Percentiles rank a stretch among this genome's conserved stretches.
Evolutionary conservation across 805 yeast species (phyloP).

Genomic region (Sugiyamaella chiloensis): DNA sequence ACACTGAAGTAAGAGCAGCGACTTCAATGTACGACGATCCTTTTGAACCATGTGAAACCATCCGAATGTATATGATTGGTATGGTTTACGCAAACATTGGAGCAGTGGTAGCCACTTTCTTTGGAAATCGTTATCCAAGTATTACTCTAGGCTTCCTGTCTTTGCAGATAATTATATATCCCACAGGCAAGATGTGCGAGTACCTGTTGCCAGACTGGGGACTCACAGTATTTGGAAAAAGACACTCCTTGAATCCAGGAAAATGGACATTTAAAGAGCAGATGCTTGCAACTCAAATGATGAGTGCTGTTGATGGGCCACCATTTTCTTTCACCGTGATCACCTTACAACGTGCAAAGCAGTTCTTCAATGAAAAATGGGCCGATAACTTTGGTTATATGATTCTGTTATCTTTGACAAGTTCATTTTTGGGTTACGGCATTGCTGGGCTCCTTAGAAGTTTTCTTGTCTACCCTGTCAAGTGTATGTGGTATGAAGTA

Average conservation of each 20-base stretch:
- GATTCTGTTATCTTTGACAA: slow-evolving; percentile 48
- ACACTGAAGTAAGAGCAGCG: slow-evolving; percentile 56
- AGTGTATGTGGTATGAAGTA: slow-evolving; percentile 53
- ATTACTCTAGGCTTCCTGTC: slow-evolving; percentile 43
- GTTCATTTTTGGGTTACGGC: slow-evolving; percentile 64
- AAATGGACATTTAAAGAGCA: slow-evolving; percentile 67
- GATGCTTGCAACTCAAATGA: slow-evolving; percentile 52
- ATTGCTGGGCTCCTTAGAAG: slow-evolving; percentile 63
- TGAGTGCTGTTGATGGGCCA: slow-evolving; percentile 31
- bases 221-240: slow-evolving; percentile 38
- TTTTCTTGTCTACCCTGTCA: slow-evolving; percentile 50
- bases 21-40: slow-evolving; percentile 46
- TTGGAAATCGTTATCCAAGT: slow-evolving; percentile 52
- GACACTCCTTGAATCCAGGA: slow-evolving; percentile 54
- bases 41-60: slow-evolving; percentile 44
- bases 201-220: slow-evolving; percentile 39
- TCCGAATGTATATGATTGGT: slow-evolving; percentile 51
- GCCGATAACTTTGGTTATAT: slow-evolving; percentile 47
- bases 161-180: slow-evolving; percentile 48
- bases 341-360: slow-evolving; percentile 12
- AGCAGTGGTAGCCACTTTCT: slow-evolving; percentile 53
- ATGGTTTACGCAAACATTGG: slow-evolving; percentile 52
- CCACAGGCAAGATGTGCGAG: slow-evolving; percentile 45
- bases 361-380: slow-evolving; percentile 21
- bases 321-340: slow-evolving; percentile 15